phyloP scores from a whole-genome alignment of 192 early-diverging fungal genomes.

The Coemansia sp. region DNA sequence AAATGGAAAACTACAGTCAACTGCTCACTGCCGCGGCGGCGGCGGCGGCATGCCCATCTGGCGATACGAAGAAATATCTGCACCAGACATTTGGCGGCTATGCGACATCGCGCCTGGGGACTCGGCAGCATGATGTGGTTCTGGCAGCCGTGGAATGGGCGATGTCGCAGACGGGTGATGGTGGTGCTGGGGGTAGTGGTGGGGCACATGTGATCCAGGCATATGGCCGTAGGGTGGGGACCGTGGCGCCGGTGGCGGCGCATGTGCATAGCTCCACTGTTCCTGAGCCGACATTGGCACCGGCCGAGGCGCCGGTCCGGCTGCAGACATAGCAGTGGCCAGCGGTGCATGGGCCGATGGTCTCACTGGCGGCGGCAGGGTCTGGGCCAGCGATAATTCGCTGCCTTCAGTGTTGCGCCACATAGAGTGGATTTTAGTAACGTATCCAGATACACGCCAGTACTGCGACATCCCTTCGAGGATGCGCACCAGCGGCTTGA shows the following conservation, averaged over 20 bases:
- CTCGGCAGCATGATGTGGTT: neutral
- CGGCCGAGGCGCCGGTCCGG: neutral
- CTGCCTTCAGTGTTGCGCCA: slow-evolving; percentile 34
- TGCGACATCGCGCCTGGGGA: neutral
- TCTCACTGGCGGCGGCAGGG: slow-evolving; percentile 4
- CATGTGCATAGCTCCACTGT: slow-evolving; percentile 1
- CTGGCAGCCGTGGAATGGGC: neutral
- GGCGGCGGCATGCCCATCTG: slow-evolving; percentile 6
- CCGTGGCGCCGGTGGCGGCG: slow-evolving; percentile 1
- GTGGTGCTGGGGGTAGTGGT: neutral
- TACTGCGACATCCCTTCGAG: slow-evolving; percentile 38
- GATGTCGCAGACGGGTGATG: neutral
- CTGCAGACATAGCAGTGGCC: neutral
- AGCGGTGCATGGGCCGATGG: neutral
- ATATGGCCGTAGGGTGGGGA: neutral
- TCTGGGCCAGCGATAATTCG: slow-evolving; percentile 10
- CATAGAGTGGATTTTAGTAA: slow-evolving; percentile 26
- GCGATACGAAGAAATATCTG: neutral
- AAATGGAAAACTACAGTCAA: neutral
- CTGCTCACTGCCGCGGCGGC: slow-evolving; percentile 3
- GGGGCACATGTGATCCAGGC: neutral
- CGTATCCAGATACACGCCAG: slow-evolving; percentile 35
- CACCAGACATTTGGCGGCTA: neutral
- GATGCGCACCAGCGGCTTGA: slow-evolving; percentile 35
- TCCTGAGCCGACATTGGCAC: neutral